phyloP scores from a whole-genome alignment of 1,284 basidiomycete genomes.

The Cutaneotrichosporon sp. region DNA sequence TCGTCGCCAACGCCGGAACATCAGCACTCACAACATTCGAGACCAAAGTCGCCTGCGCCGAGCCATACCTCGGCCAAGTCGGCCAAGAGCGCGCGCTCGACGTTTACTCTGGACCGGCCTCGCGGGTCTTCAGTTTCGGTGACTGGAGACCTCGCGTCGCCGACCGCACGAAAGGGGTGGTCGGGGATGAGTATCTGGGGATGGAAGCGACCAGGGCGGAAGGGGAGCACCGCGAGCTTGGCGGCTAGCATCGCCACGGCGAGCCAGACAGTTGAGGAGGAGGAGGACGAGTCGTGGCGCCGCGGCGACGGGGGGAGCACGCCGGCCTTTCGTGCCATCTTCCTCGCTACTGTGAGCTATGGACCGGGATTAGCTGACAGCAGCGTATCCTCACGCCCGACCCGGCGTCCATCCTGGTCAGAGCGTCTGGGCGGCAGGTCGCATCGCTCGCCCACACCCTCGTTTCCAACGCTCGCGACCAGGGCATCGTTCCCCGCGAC shows the following conservation, averaged over 20 bases:
- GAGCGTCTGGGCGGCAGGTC: constrained; percentile 59
- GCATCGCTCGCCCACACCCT: constrained; percentile 65
- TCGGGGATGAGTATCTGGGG: constrained; percentile 13
- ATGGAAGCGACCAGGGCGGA: constrained; percentile 10
- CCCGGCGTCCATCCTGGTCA: constrained; percentile 66
- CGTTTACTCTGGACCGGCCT: not conserved
- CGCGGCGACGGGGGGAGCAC: constrained; percentile 42
- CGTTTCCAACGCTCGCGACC: constrained; percentile 66
- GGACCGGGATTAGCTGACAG: not conserved
- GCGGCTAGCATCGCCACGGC: constrained; percentile 1
- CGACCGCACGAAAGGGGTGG: not conserved
- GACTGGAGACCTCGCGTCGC: not conserved
- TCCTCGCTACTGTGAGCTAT: constrained; percentile 41
- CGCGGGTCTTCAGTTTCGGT: not conserved
- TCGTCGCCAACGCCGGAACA: not conserved
- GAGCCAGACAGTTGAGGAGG: constrained; percentile 10
- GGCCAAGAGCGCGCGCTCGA: not conserved
- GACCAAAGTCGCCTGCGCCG: constrained; percentile 6
- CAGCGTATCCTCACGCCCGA: constrained; percentile 77
- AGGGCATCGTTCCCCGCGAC: constrained; percentile 54
- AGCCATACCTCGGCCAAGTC: not conserved
- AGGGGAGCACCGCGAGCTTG: constrained; percentile 10
- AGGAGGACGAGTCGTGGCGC: constrained; percentile 35
- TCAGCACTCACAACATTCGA: not conserved
- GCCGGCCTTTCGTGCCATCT: constrained; percentile 41